A percentile compares a stretch with the other conserved stretches of the same genome.
phyloP scores from a whole-genome alignment of 1,139 yeast species.

The Yamadazyma triangularis region DNA sequence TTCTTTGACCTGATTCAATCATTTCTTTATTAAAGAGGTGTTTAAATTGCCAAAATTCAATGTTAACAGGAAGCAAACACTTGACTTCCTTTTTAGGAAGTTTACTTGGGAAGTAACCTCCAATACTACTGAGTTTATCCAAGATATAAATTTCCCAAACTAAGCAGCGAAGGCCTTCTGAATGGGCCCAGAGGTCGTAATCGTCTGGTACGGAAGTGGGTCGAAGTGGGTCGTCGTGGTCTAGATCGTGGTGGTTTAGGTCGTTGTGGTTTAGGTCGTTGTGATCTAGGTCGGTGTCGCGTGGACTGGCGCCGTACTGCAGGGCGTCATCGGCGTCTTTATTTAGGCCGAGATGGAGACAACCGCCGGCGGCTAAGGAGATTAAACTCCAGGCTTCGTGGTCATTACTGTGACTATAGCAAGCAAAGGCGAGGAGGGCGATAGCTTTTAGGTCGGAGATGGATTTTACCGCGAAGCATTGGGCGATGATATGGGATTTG shows the following conservation, averaged over 20 bases:
- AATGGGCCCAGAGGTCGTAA: slow-evolving; percentile 18
- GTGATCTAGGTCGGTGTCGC: not conserved
- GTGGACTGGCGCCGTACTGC: not conserved
- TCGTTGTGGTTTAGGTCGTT: not conserved
- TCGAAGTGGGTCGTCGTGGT: not conserved
- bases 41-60: slow-evolving; percentile 8
- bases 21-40: slow-evolving; percentile 6
- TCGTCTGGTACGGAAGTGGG: slow-evolving; percentile 4
- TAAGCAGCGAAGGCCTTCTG: slow-evolving; percentile 18
- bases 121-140: slow-evolving; percentile 15
- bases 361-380: slow-evolving; percentile 13
- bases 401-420: slow-evolving; percentile 20
- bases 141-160: slow-evolving; percentile 24
- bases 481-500: slow-evolving; percentile 14
- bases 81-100: slow-evolving; percentile 8
- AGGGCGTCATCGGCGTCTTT: slow-evolving; percentile 6
- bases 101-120: slow-evolving; percentile 9
- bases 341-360: slow-evolving; percentile 11
- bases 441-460: slow-evolving; percentile 20
- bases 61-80: slow-evolving; percentile 8
- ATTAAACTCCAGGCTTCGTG: slow-evolving; percentile 25
- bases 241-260: not conserved
- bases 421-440: slow-evolving; percentile 20
- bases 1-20: slow-evolving; percentile 8
- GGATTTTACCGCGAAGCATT: slow-evolving; percentile 18